Evolutionary conservation across 202 grass and related monocot genomes (phyloP).

Genomic region (Panicum virgatum): DNA sequence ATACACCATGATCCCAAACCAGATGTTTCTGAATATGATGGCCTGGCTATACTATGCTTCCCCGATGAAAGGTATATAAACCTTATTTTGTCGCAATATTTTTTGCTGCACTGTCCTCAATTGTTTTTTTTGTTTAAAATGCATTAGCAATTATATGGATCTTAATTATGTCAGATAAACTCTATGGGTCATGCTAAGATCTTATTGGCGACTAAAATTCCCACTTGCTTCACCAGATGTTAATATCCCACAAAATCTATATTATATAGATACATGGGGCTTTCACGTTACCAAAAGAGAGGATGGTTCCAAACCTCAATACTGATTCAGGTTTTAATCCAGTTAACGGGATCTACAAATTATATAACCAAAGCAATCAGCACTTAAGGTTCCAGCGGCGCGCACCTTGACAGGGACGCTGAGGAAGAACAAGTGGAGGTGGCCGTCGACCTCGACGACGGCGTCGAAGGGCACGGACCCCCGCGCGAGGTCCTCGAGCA

Average conservation of each 20-base stretch:
- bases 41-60: neutral
- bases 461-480: conserved; percentile 79
- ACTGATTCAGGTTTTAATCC: neutral
- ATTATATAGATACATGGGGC: neutral
- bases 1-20: neutral
- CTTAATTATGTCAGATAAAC: neutral
- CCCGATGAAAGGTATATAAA: neutral
- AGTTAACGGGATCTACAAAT: neutral
- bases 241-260: neutral
- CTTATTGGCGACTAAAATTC: neutral
- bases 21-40: neutral
- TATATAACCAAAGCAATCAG: neutral
- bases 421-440: conserved; percentile 72
- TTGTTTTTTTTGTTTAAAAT: neutral
- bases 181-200: neutral
- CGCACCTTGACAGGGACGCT: conserved; percentile 75
- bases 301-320: neutral
- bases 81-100: neutral
- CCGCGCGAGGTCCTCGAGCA: conserved; percentile 72
- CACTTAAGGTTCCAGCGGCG: conserved; percentile 2
- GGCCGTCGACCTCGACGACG: conserved; percentile 66
- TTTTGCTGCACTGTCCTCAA: neutral
- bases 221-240: neutral
- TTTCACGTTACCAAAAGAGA: neutral
- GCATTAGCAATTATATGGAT: neutral